These are phyloP conservation scores for Sordariomycetes sp. DNA, from an alignment of 2,329 filamentous ascomycete genomes.

Conservation along the genomic window DNA sequence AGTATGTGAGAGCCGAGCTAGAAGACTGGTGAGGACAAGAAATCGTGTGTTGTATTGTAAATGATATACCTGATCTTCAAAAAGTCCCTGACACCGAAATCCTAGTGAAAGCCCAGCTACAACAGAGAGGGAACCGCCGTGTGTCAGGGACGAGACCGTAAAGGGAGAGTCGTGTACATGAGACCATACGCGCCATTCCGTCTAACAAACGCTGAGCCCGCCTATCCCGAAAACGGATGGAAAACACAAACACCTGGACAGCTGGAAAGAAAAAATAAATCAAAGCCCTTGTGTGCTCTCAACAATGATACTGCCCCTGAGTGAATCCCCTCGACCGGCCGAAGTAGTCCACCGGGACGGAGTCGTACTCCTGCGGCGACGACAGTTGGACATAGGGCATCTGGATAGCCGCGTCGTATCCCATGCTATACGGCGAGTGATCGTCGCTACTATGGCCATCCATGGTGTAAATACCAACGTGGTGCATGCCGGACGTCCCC, in stretches of 20 bases:
- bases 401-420: background rate
- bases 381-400: conserved; percentile 1
- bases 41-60: no score
- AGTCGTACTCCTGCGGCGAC: conserved; percentile 2
- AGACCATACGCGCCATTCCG: background rate
- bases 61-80: background rate
- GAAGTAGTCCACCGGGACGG: background rate
- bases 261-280: background rate
- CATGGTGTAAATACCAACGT: background rate
- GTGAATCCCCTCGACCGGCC: background rate
- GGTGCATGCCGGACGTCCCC: background rate
- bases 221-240: no score
- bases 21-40: no score
- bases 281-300: background rate
- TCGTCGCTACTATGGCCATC: background rate
- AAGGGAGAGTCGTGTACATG: background rate
- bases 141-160: background rate
- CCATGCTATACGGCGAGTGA: background rate
- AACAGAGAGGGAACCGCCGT: background rate
- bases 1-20: no score
- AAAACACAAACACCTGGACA: background rate
- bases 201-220: background rate
- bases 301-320: conserved; percentile 2
- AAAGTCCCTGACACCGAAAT: background rate
- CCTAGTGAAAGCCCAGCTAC: background rate